Conservation (phyloP, 768 basidiomycete genomes). For the Termitomyces sp. region DNA sequence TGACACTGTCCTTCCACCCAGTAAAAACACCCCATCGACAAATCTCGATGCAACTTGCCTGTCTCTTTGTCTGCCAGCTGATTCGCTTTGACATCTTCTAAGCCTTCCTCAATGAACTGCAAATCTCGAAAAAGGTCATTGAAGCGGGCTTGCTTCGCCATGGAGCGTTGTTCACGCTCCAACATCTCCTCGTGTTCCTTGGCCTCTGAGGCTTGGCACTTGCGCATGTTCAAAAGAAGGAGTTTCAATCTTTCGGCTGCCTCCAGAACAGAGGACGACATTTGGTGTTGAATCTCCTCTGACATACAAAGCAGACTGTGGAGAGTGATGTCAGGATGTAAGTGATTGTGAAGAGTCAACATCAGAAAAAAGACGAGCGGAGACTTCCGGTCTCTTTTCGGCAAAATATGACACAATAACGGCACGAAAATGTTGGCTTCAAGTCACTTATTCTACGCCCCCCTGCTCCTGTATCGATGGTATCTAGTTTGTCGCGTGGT, state of each 20-base stretch:
- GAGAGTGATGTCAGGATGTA: background rate
- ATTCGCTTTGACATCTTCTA: background rate
- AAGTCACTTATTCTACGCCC: background rate
- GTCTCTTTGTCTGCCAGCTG: background rate
- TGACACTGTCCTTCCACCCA: background rate
- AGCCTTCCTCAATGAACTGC: slow-evolving; percentile 1
- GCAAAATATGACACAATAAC: background rate
- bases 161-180: slow-evolving; percentile 8
- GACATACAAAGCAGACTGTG: background rate
- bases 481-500: slow-evolving; percentile 1
- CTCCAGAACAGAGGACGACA: slow-evolving; percentile 4
- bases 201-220: slow-evolving; percentile 1
- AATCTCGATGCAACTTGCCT: slow-evolving; percentile 4
- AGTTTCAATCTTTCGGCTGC: slow-evolving; percentile 7
- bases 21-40: background rate
- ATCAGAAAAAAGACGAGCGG: too few relatives aligned
- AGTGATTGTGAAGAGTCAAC: background rate
- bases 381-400: background rate
- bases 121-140: slow-evolving; percentile 10
- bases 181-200: slow-evolving; percentile 8
- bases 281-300: background rate
- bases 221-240: slow-evolving; percentile 4
- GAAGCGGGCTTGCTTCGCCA: slow-evolving; percentile 3
- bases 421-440: background rate
- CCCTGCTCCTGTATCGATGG: background rate